phyloP scores from a whole-genome alignment of 345 rosid species.

The Sonneratia alba region DNA sequence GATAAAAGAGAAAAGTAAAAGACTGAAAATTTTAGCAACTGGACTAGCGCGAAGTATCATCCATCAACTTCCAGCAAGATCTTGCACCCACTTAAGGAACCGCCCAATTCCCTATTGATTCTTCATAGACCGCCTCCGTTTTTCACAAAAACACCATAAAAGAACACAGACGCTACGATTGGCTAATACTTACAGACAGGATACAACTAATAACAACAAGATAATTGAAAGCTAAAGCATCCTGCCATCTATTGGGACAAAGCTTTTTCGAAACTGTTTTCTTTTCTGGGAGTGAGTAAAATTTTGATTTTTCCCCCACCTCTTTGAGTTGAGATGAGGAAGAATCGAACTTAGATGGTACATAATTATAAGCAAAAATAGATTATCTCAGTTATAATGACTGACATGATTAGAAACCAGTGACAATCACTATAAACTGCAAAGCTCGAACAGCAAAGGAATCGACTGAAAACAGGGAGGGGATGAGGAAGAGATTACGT shows the following conservation, averaged over 20 bases:
- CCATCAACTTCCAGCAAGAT: not conserved
- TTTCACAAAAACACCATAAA: not conserved
- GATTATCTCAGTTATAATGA: not conserved
- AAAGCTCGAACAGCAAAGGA: not conserved
- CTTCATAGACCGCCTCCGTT: not conserved
- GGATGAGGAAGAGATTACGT: constrained; percentile 27
- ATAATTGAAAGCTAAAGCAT: constrained; percentile 1
- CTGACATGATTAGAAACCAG: too few species aligned
- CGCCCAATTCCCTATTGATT: not conserved
- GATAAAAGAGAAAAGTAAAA: not conserved
- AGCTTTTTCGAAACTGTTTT: not conserved
- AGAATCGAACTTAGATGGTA: not conserved
- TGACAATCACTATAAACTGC: not conserved
- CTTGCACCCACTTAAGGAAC: not conserved
- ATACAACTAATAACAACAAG: too few species aligned
- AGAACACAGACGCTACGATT: not conserved
- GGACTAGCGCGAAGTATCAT: not conserved
- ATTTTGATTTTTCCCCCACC: not conserved
- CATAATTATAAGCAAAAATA: not conserved
- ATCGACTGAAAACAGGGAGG: not conserved
- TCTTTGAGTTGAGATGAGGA: not conserved
- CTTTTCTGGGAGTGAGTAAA: not conserved
- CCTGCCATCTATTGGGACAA: not conserved
- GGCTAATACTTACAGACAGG: not conserved
- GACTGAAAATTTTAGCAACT: not conserved